A percentile compares a stretch with the other conserved stretches of the same genome.
These are phyloP conservation scores for Talaromyces atroroseus DNA, from an alignment of 2,329 filamentous ascomycete species.

Conservation along the genomic window DNA sequence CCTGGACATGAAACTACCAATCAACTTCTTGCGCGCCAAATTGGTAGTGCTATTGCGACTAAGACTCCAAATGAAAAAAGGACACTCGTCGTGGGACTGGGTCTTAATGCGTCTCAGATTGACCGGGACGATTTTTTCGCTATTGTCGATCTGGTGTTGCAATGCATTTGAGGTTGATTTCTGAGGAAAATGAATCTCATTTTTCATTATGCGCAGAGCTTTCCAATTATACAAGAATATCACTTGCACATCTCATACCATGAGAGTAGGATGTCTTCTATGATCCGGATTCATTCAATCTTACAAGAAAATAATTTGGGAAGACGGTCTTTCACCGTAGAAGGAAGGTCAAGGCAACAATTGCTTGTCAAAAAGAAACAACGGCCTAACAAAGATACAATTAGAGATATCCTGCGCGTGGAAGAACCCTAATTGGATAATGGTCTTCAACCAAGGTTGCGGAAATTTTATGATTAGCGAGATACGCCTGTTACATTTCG, in stretches of 20 bases:
- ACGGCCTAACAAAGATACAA: neutral
- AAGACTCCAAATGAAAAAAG: constrained; percentile 60
- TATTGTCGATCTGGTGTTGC: constrained; percentile 39
- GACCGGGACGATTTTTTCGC: constrained; percentile 40
- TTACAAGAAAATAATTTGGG: neutral
- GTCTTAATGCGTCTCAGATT: constrained; percentile 44
- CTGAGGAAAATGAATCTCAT: neutral
- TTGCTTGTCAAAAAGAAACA: neutral
- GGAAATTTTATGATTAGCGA: neutral
- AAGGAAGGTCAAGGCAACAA: neutral
- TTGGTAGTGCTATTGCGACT: constrained; percentile 72
- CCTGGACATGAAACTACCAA: constrained; percentile 75
- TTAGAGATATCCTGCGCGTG: neutral
- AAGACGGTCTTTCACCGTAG: neutral
- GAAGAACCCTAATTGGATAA: neutral
- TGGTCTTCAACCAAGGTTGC: neutral
- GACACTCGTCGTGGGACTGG: constrained; percentile 55
- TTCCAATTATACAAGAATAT: neutral
- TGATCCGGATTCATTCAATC: neutral
- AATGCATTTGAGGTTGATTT: constrained; percentile 30
- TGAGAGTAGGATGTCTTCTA: neutral
- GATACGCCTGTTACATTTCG: neutral
- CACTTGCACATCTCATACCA: neutral
- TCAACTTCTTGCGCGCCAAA: constrained; percentile 82
- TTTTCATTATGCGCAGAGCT: neutral